Base-by-base conservation (phyloP, 768 basidiomycete species). In the Candolleomyces eurysporus region DNA sequence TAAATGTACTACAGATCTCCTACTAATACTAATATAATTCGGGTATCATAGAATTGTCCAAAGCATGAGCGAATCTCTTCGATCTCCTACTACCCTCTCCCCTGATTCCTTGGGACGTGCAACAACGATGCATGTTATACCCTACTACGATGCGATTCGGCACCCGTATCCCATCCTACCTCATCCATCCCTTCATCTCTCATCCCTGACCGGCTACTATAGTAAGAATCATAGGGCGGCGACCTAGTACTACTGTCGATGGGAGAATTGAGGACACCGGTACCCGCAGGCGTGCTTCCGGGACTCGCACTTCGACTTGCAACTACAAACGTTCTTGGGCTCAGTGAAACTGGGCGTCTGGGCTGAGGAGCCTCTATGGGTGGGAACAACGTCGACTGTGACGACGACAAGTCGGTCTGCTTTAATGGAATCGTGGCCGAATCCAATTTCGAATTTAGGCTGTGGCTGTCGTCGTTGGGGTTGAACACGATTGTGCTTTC, bases 401-500 rank as follows among this genome's bases (percentile, higher is more conserved):
- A 54, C 3, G 30, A 31, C 52, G 19, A 6, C 17, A 17, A 46
- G 19, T 46, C 45, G 17, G 13, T 21, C 16, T 17, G 19, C 36
- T 36, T 36, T 11, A 36, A 36, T 36, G 36, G 36, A 36, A 36
- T 36, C 36, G 36, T 36, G 11, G 36, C 30, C 21, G 49, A 21
- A n/a, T 16, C 49, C 49, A 26, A 16, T 19, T 51, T 51, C 26
- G 21, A 8, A 16, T 30, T 51, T 14, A 21, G 49, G 49, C 11
- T 36, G 11, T 6, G 36, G 11, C 1, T 36, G 11, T 36, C 36
- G 36, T 36, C 36, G 36, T 11, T 36, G 4, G 19, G 21, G 52
- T 54, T 39, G 32, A 54, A 19, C 5, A 54, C 52, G 32, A 54
- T 54, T 4, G 52, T 54, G 52, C 52, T 54, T 39, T 54, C 52